A percentile compares a stretch with the other conserved stretches of the same genome.
These are phyloP conservation scores for Cyberlindnera saturnus DNA, from an alignment of 805 yeast species.

Conservation along the genomic window DNA sequence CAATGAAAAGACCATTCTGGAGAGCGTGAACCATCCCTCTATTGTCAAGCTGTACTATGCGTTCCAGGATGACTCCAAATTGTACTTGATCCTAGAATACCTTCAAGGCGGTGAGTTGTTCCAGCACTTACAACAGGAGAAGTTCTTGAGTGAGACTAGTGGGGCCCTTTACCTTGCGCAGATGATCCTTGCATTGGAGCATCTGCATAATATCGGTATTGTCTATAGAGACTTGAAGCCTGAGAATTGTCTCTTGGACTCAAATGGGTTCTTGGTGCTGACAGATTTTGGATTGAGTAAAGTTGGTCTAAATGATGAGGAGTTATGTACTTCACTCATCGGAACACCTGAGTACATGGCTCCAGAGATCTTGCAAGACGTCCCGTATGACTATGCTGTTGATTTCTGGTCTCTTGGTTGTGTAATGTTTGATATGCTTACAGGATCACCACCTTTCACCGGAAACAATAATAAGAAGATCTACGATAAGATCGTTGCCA, in stretches of 20 bases:
- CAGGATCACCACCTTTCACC: slow-evolving; percentile 85
- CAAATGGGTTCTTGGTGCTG: slow-evolving; percentile 90
- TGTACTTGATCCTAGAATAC: slow-evolving; percentile 72
- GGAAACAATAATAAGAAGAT: slow-evolving; percentile 75
- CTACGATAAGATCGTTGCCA: slow-evolving; percentile 66
- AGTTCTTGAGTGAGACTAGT: slow-evolving; percentile 82
- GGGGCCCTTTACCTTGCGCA: slow-evolving; percentile 96
- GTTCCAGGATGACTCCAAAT: slow-evolving; percentile 70
- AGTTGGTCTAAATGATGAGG: slow-evolving; percentile 48
- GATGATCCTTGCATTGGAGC: slow-evolving; percentile 85
- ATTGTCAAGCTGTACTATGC: slow-evolving; percentile 81
- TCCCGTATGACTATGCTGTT: slow-evolving; percentile 69
- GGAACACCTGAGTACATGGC: slow-evolving; percentile 89
- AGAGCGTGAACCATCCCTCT: slow-evolving; percentile 68
- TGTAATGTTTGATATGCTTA: slow-evolving; percentile 68
- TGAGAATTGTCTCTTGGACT: slow-evolving; percentile 88
- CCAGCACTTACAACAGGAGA: slow-evolving; percentile 94
- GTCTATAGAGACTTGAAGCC: slow-evolving; percentile 97
- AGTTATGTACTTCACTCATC: slow-evolving; percentile 72
- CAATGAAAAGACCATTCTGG: slow-evolving; percentile 70
- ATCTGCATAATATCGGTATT: slow-evolving; percentile 87
- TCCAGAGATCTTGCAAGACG: slow-evolving; percentile 78
- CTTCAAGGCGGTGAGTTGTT: slow-evolving; percentile 89
- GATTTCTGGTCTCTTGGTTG: slow-evolving; percentile 95
- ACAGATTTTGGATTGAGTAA: slow-evolving; percentile 96